Base-by-base conservation (phyloP, 2,329 filamentous ascomycete species). In the Colletotrichum kahawae region DNA sequence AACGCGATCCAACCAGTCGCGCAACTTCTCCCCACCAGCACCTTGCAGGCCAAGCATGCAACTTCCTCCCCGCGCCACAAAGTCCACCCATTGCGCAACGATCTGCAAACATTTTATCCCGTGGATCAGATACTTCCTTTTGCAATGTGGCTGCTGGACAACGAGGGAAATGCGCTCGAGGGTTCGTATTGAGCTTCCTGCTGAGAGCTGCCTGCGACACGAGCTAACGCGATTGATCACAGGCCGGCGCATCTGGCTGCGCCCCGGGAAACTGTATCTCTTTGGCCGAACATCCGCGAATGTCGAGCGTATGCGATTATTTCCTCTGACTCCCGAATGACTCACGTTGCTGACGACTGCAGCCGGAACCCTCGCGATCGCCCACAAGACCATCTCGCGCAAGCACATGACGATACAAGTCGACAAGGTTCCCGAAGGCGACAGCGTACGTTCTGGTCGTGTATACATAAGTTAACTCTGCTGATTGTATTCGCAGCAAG, bases 401-500 rank as follows among this genome's bases (percentile, higher is more conserved):
- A 95, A 97, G 81, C 97, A 99, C 84, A 86, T 98, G 77, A 93
- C 93, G 36, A 92, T 99, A 66, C 89, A 92, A 56, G 92, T 98
- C 8, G 91, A 90, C 62, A 79, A 85, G 1, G 93, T 96, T 48
- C 85, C 87, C 54, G 85, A 92, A 16, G 93, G 92, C 63, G 92
- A 95, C 80, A 94, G 92, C 69, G 92, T 94, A 87, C 76, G 90
- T 81, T 33, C 8, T 7, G 16, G 29, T 31, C 4, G 27, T 16
- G 6, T 14, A 31, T 14, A 14, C 7, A 36, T 34, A 67, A 4
- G 54, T 56, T n/a, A 13, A 9, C 14, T 70, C 70, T 74, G 64
- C 70, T 67, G 6, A 74, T 13, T 4, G 2, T 29, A 21, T 4
- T 24, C 36, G 24, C 79, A 93, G 92, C 89, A 91, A 74, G 90